Evolutionary conservation across 208 protist species (phyloP), one percentile per base, ranked within the genome.

Genomic region (Acanthamoeba sp.): DNA sequence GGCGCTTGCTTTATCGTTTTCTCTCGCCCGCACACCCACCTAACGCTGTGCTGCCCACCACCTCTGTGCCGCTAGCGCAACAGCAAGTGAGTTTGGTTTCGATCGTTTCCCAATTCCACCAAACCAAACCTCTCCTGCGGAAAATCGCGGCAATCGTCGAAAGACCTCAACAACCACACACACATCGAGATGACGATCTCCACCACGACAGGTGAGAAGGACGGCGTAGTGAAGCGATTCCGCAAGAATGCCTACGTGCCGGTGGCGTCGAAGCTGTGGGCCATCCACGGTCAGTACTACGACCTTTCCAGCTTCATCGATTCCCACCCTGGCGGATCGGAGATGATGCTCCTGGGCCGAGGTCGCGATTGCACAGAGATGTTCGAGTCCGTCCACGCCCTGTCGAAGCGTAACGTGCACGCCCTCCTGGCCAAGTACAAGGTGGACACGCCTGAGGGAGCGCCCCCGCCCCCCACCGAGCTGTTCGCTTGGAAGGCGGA

Each of bases 351-450:
- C 48, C 29, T 94, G 9, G 90, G 66, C 5, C 52, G 62, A 42
- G 90, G 69, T 0, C 64, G 90, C 64, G 90, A 94, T 55, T 78
- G 66, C 45, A 94, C 90, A 9, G 90, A 94, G 48, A 55, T 94
- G 48, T 94, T 94, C 71, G 90, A 94, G 36, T 85, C 69, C 18
- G 71, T 94, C 36, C 90, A 94, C 90, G 90, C 69, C 66, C 90
- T 94, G 1, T 55, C 69, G 1, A 57, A 94, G 38, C 90, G 64
- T 29, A 82, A 62, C 69, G n/a, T 66, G 32, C 64, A 85, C 48
- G 42, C 48, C 32, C 90, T 78, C 90, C 69, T 94, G n/a, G 69
- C 64, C 45, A 66, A 82, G 48, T 94, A 94, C 76, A 55, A 84
- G 40, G 36, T 84, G 24, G 40, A 55, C 38, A 45, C 42, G 29